Base-by-base conservation (phyloP, 805 yeast genomes). In the Candida schatavii region DNA sequence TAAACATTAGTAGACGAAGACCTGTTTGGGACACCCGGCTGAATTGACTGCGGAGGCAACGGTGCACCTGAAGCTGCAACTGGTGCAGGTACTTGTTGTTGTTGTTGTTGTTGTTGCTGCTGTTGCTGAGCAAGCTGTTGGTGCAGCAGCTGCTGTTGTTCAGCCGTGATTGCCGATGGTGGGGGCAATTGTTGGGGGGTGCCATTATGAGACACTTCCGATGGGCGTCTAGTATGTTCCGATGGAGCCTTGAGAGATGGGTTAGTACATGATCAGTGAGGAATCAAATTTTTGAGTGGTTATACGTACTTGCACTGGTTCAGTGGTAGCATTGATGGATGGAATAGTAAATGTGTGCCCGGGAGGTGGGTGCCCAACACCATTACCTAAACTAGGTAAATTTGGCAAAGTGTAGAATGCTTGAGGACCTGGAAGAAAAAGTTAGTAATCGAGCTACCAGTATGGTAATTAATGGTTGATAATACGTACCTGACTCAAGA, bases 271-370 rank as follows among this genome's bases (percentile, higher is more conserved):
- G n/a, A n/a, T n/a, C n/a, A n/a, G n/a, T n/a, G n/a, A n/a, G n/a
- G n/a, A n/a, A n/a, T n/a, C n/a, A n/a, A n/a, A n/a, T n/a, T n/a
- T n/a, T n/a, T n/a, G n/a, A n/a, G n/a, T n/a, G n/a, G n/a, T 57
- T 46, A 47, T 54, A 67, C 60, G 44, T 62, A 55, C 60, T 30
- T 51, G 52, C 10, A 54, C 46, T 30, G 57, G 48, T 43, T 64
- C 71, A 27, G 51, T 57, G 39, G 55, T 56, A 22, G 68, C 56
- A 51, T 68, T 72, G 49, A 76, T 70, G 26, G 75, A 66, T 13
- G 78, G 78, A 37, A 75, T 75, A 42, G 64, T 66, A 53, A 75
- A 77, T 14, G 72, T 68, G 44, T 73, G 77, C 38, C 72, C 66
- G 25, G 68, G 64, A 45, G 62, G 72, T 26, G 57, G 61, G 42